Evolutionary conservation across 177 flowering plant species (phyloP), one percentile per base, ranked within the genome.

Genomic region (Vitis hybrid): DNA sequence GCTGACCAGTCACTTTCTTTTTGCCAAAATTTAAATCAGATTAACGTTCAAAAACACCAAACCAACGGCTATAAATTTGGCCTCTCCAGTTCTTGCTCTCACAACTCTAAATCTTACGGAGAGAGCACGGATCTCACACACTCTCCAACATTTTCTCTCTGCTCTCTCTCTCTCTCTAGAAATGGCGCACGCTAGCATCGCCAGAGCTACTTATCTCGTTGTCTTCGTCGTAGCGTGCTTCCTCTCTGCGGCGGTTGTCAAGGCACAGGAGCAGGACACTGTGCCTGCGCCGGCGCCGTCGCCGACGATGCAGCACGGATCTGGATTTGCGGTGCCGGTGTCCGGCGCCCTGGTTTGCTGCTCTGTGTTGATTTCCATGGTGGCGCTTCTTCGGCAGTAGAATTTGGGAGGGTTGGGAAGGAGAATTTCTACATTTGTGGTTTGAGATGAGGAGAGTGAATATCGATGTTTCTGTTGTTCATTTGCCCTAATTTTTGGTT

Each of bases 171-270:
- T 34, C 56, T 65, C 68, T 52, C 10, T 9, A 21, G 59, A 65
- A 34, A 66, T 66, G 69, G 69, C 60, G 51, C 21, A 32, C 13
- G 5, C n/a, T 34, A 55, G 69, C 69, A 66, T n/a, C 32, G 32
- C 12, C 26, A 34, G 69, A 54, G 60, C 60, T n/a, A 6, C 32
- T 13, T 30, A 15, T 1, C 5, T 66, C 23, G 15, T 66, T 4
- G 26, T 52, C 32, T n/a, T 61, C 9, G 30, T 4, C 2, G 13
- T 49, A 0, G 55, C 11, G 55, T 52, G 4, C 15, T 10, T 59
- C 18, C 45, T 68, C 56, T 19, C 64, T 19, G 15, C 5, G 14
- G 3, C 8, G 15, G 55, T 14, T 1, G 70, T 56, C 3, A 58
- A 45, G 14, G 71, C 71, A 5, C 71, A 58, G 56, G 64, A 68